Base-by-base conservation (phyloP, 1,139 yeast genomes). In the Schwanniomyces etchellsii region DNA sequence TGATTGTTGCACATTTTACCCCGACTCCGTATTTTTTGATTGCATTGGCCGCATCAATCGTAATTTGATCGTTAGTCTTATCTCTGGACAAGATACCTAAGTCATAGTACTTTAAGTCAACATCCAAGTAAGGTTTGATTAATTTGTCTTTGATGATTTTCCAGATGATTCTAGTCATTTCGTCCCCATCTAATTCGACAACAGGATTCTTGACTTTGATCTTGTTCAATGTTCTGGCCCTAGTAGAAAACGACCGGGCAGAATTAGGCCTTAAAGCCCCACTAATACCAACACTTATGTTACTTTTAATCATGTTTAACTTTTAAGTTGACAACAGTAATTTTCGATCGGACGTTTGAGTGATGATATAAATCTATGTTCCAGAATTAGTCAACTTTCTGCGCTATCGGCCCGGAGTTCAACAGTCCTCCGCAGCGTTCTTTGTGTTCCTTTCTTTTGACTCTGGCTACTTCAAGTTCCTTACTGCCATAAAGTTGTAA, bases 151-250 rank as follows among this genome's bases (percentile, higher is more conserved):
- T 81, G 56, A 82, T 82, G 50, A 74, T 59, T 38, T 78, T 70
- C 93, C 93, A 82, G 57, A 82, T 82, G 56, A 82, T 81, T 59
- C 91, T 71, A 47, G 93, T 82, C 83, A 80, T 81, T 57, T 82
- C 93, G 57, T 82, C 93, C 42, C 93, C 93, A 48, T 82, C 91
- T 69, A 82, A 64, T 52, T 82, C 93, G 36, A 82, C 93, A 43
- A 82, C 70, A 27, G 93, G 91, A 35, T 69, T 77, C 47, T 69
- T 69, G 27, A 82, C 91, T 42, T 69, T 69, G 49, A 82, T 78
- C 56, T 81, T 81, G 38, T 59, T 58, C 33, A 62, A 46, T n/a
- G 43, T 28, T n/a, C 29, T 24, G 24, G 42, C 29, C 12, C 50
- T 35, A 21, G 49, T 33, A 29, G 60, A 44, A 38, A 57, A 50